Base-by-base conservation (phyloP, 495 filamentous ascomycete species). In the Penicillium malachiteum region DNA sequence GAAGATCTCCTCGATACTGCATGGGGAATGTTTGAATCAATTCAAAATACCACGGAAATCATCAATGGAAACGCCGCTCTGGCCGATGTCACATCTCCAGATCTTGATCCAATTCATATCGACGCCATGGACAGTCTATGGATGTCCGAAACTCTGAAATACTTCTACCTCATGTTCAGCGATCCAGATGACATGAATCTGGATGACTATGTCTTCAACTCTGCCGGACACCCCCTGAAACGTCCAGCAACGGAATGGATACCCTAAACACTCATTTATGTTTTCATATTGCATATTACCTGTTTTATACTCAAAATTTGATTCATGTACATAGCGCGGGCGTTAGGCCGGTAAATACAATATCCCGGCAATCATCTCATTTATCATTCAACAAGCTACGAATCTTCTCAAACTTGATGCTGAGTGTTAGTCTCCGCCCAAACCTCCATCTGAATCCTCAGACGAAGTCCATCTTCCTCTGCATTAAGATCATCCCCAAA, bases 191-290 rank as follows among this genome's bases (percentile, higher is more conserved):
- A 84, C 8, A 71, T 91, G 11, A 85, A 80, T 62, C 64, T 91
- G 60, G 87, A 92, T 69, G 78, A 90, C 16, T 91, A 78, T 76
- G 87, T 91, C 16, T 79, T 91, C 64, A 82, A 79, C 55, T 78
- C 79, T 6, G 78, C 76, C 54, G 78, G 75, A 26, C 78, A 82
- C 64, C 79, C 78, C 3, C 65, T 77, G 26, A 57, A 48, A 50
- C 49, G 54, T 2, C 54, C 56, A 31, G 41, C 40, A 31, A 12
- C 13, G 21, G 32, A 13, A 32, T 30, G 32, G 39, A 41, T 7
- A 9, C 32, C 12, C 12, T 46, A 41, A 3, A 32, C 3, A 18
- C 17, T 30, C 37, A 26, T 13, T 26, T 31, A 14, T 51, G 21
- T 32, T 51, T 51, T 17, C 14, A 50, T 21, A 30, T 50, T 50